A percentile compares a stretch with the other conserved stretches of the same genome.
Evolutionary conservation across 129 eudicot species (phyloP).

Genomic region (Sambucus nigra): DNA sequence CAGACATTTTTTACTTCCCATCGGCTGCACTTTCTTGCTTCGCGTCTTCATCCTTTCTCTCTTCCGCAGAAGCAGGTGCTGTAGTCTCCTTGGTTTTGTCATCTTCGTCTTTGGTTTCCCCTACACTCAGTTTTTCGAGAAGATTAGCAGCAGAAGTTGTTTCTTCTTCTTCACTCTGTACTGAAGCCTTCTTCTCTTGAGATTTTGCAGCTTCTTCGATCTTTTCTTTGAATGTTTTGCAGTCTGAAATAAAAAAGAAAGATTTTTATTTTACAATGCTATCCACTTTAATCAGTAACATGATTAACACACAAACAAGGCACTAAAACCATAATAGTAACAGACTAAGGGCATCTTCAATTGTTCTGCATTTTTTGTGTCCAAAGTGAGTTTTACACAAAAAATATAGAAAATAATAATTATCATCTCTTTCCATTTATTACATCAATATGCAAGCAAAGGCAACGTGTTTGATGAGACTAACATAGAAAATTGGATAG

Average conservation of each 20-base stretch:
- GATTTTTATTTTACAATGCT: background rate
- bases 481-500: too few relatives aligned
- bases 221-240: slow-evolving; percentile 31
- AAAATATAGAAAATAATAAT: too few relatives aligned
- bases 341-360: too few relatives aligned
- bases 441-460: too few relatives aligned
- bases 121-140: slow-evolving; percentile 14
- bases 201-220: slow-evolving; percentile 34
- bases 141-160: slow-evolving; percentile 21
- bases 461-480: too few relatives aligned
- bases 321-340: too few relatives aligned
- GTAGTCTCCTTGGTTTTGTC: slow-evolving; percentile 9
- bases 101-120: slow-evolving; percentile 11
- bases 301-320: background rate
- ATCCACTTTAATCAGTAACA: background rate
- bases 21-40: background rate
- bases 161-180: slow-evolving; percentile 36
- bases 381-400: too few relatives aligned
- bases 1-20: background rate
- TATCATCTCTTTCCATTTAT: too few relatives aligned
- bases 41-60: slow-evolving; percentile 6
- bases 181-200: slow-evolving; percentile 11
- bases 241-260: slow-evolving; percentile 19
- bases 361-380: too few relatives aligned
- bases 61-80: slow-evolving; percentile 3